Conservation (phyloP, 805 yeast genomes). For the Sungouiella thailandica region DNA sequence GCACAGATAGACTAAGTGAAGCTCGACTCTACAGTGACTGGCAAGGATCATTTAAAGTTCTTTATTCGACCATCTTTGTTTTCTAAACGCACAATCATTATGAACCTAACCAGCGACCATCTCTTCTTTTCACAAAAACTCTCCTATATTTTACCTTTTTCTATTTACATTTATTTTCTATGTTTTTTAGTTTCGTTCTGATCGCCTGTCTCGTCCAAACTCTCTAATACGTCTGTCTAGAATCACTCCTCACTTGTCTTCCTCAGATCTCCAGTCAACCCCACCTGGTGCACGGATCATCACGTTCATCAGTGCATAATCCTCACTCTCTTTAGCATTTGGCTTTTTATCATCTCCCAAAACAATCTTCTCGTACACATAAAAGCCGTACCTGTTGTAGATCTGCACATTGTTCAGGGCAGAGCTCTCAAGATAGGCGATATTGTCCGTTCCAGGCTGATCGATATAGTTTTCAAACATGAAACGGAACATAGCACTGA, state of each 20-base stretch:
- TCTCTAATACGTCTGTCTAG: too few species aligned
- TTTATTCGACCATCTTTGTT: too few species aligned
- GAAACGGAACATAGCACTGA: neutral
- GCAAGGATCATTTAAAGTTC: too few species aligned
- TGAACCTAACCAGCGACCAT: too few species aligned
- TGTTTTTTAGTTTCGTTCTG: too few species aligned
- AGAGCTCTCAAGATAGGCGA: neutral
- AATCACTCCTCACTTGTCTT: neutral
- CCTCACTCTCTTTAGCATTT: neutral
- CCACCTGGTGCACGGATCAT: neutral
- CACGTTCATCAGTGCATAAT: neutral
- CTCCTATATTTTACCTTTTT: too few species aligned
- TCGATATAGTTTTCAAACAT: neutral
- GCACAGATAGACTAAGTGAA: too few species aligned
- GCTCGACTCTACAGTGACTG: too few species aligned
- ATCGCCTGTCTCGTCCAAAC: too few species aligned
- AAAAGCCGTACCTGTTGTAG: neutral
- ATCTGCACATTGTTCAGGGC: neutral
- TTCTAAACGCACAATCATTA: too few species aligned
- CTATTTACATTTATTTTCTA: too few species aligned
- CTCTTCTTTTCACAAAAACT: too few species aligned
- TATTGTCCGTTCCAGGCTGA: neutral
- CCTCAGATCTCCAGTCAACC: conserved; percentile 1
- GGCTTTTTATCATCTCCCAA: neutral
- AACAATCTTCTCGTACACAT: neutral